Conservation (phyloP, 768 basidiomycete genomes). For the Mycena capillaripes region DNA sequence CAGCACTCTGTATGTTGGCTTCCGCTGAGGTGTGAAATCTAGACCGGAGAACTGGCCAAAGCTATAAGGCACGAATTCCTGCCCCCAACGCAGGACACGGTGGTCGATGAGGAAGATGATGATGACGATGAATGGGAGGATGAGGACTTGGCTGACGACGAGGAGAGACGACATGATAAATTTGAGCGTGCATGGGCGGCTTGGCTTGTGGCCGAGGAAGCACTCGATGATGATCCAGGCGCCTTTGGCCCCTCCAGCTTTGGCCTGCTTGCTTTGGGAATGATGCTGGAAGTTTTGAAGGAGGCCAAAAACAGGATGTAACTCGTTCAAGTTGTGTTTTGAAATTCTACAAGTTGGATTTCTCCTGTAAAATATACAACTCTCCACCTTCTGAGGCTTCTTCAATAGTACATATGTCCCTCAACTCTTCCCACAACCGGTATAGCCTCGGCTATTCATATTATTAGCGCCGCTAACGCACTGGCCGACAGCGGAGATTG, state of each 20-base stretch:
- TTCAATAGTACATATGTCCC: too few species aligned
- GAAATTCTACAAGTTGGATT: too few species aligned
- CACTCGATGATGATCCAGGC: slow-evolving; percentile 42
- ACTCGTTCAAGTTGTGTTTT: neutral
- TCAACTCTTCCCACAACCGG: too few species aligned
- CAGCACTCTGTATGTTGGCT: slow-evolving; percentile 24
- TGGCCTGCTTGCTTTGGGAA: slow-evolving; percentile 59
- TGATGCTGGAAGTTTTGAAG: slow-evolving; percentile 57
- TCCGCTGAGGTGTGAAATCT: neutral
- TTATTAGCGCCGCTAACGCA: too few species aligned
- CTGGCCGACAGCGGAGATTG: too few species aligned
- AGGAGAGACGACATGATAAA: slow-evolving; percentile 43
- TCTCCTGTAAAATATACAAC: too few species aligned
- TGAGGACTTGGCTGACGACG: slow-evolving; percentile 41
- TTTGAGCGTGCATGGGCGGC: slow-evolving; percentile 60
- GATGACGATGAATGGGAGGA: slow-evolving; percentile 43
- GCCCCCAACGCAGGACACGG: slow-evolving; percentile 26
- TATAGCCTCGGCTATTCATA: too few species aligned
- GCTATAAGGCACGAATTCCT: slow-evolving; percentile 49
- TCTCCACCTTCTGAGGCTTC: too few species aligned
- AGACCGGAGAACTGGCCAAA: slow-evolving; percentile 57
- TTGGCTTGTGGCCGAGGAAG: slow-evolving; percentile 55
- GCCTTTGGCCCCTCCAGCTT: slow-evolving; percentile 60
- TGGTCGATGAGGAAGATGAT: slow-evolving; percentile 44
- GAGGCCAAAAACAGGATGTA: slow-evolving; percentile 32